Base-by-base conservation (phyloP, 495 filamentous ascomycete genomes). In the Polyplosphaeria fusca region DNA sequence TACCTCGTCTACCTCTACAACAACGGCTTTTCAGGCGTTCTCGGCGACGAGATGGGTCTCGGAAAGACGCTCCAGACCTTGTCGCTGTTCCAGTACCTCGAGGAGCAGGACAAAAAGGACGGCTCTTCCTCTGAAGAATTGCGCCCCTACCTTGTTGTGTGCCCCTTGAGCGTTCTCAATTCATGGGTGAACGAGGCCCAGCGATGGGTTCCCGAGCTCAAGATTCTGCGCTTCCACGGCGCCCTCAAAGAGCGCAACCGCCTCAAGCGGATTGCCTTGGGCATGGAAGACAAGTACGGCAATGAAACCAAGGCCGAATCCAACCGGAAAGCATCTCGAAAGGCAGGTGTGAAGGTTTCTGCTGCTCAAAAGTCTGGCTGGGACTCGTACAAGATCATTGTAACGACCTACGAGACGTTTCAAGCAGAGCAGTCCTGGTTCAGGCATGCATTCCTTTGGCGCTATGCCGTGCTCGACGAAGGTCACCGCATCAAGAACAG, bases 331-430 rank as follows among this genome's bases (percentile, higher is more conserved):
- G 65, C 70, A 32, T 62, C 59, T 19, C 63, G 68, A 4, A 71
- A 71, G 28, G 60, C 68, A 28, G 75, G 71, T 52, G 71, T 64
- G 52, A 77, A 68, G 52, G 74, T 80, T 50, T 71, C 76, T 23
- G 68, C 82, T 55, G 85, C 80, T 58, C 77, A 82, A 0, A 87
- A 82, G 1, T 84, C 79, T 64, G 83, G 74, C 61, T 86, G 96
- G 42, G 47, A 67, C 0, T 62, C 45, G 65, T 55, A 64, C 45
- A 80, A 84, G 52, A 66, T 85, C 20, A 64, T 87, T 0, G 69
- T 87, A 0, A 85, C 82, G 0, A 84, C 80, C 0, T 86, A 86
- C 55, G 83, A 86, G 51, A 77, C 79, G 0, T 80, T 82, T 50
- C 67, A 74, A 23, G 67, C 73, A 0, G 84, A 87, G 55, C 71